Conservation (phyloP, 2,329 filamentous ascomycete genomes). For the Thermothelomyces thermophilus region DNA sequence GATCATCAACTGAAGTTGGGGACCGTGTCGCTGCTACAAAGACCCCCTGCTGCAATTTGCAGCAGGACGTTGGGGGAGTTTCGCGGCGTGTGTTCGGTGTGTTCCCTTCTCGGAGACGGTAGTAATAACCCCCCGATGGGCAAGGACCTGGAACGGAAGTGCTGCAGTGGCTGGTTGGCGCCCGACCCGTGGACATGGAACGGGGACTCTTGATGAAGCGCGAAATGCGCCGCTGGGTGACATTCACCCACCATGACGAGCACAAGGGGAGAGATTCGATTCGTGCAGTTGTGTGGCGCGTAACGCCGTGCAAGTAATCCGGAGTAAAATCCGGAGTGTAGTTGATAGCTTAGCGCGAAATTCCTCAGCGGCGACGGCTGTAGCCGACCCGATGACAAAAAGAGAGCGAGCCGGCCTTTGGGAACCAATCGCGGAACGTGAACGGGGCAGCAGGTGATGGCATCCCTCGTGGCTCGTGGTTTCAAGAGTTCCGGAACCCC, state of each 20-base stretch:
- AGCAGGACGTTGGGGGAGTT: too few species aligned
- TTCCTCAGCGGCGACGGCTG: conserved; percentile 7
- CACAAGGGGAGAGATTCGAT: background rate
- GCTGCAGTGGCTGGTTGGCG: conserved; percentile 2
- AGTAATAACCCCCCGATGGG: too few species aligned
- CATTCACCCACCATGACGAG: conserved; percentile 4
- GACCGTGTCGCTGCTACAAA: background rate
- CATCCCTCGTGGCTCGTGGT: conserved; percentile 3
- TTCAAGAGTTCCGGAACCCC: background rate
- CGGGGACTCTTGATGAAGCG: conserved; percentile 6
- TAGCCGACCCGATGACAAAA: conserved; percentile 5
- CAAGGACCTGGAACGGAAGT: too few species aligned
- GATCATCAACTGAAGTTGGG: background rate
- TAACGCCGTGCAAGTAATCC: too few species aligned
- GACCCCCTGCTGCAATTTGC: background rate
- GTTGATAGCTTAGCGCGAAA: conserved; percentile 1
- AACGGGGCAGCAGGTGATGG: background rate
- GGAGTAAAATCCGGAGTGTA: too few species aligned
- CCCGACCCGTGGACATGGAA: conserved; percentile 13
- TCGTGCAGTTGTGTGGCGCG: too few species aligned
- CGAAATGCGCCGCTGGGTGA: background rate
- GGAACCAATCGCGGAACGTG: conserved; percentile 4
- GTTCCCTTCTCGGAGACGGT: too few species aligned
- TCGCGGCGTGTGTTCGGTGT: too few species aligned
- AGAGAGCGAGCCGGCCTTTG: conserved; percentile 2